Evolutionary conservation across 768 basidiomycete species (phyloP), one percentile per base, ranked within the genome.

Genomic region (Myochromella boudieri): DNA sequence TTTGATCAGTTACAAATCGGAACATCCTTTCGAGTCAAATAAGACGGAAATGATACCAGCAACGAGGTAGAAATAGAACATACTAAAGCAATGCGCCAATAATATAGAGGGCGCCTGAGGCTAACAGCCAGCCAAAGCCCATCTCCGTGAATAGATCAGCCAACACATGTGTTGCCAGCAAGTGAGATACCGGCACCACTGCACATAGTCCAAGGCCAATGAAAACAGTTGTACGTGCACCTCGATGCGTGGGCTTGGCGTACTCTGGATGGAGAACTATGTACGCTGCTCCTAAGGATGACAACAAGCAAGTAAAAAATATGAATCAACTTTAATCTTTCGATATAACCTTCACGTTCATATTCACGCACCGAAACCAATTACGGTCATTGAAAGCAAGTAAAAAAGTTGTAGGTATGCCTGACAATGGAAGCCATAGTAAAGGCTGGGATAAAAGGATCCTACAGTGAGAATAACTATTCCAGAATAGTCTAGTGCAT

Each of bases 241-340:
- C 80, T 20, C 91, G 78, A 61, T 87, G 86, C 2, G 78, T 77
- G 4, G 89, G 84, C 51, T 82, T 85, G 17, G 83, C 71, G 60
- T 91, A 91, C 59, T 85, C 78, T 4, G 91, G 89, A 40, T 83
- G 78, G 17, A 94, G 73, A 26, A 94, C 88, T 58, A 88, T 77
- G 65, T 80, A 84, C n/a, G 81, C 76, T 7, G 85, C 80, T 47
- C 74, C 85, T 88, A 26, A 41, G 28, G 22, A 3, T 39, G 29
- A 22, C 32, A 29, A 40, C 14, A 33, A 37, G 52, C 50, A 29
- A 36, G 26, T 28, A 7, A 38, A 42, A 29, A n/a, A n/a, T n/a
- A n/a, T n/a, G n/a, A n/a, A 53, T 50, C 39, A 51, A 44, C 40
- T 48, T 40, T 42, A 44, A 27, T 37, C 21, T 39, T 21, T 31